Evolutionary conservation across 2,329 filamentous ascomycete species (phyloP), one percentile per base, ranked within the genome.

Genomic region (Lasiodiplodia citricola): DNA sequence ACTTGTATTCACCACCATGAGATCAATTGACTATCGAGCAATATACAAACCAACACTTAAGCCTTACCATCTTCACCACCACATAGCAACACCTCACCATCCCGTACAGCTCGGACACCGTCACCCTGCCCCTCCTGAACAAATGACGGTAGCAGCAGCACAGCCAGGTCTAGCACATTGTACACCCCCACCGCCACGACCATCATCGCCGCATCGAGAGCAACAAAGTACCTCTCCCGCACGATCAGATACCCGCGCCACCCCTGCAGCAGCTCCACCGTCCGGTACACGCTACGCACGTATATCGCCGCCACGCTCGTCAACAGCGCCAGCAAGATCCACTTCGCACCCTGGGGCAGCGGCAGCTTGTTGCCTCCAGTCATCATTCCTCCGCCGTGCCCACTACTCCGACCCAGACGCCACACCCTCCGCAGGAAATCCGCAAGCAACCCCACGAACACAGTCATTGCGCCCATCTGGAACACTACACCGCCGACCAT

Each of bases 401-500:
- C 78, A 7, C 77, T 74, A 28, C 87, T 74, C 72, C 86, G 71
- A 10, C 62, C 44, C 1, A 18, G 82, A 75, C 41, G 18, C 11
- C 63, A 25, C 28, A 68, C 54, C 13, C 66, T 58, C 38, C 73
- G 58, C n/a, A 70, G 70, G 69, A 80, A 84, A 44, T 83, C 81
- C 41, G 60, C 71, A 3, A 80, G 77, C 37, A 83, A 74, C 55
- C 73, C 70, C 7, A 82, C 79, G 71, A 87, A 88, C 72, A 84
- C 80, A 8, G 83, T 74, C 52, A 87, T 76, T 0, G 85, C 84
- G 6, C 81, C 80, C 35, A 89, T 86, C 74, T 89, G 87, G 70
- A 86, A 84, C 3, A 83, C 80, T 47, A 89, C 83, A 73, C 87
- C 87, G 0, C 86, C 83, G 63, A 89, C 84, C 78, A 88, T 88